These are phyloP conservation scores for Psilocybe sp. DNA, from an alignment of 768 basidiomycete species.

Conservation along the genomic window DNA sequence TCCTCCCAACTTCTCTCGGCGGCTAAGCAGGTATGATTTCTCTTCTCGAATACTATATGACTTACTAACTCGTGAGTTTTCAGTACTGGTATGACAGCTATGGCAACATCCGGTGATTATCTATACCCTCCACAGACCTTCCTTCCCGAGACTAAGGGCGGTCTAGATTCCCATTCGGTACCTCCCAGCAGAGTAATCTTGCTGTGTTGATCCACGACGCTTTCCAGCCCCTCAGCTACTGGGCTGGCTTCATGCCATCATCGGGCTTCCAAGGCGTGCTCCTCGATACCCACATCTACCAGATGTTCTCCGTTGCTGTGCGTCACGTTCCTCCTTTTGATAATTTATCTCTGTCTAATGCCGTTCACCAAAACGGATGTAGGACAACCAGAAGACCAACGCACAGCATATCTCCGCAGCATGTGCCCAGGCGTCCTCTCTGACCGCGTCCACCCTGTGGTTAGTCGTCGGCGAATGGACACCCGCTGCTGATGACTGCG, in stretches of 20 bases:
- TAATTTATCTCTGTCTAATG: not conserved
- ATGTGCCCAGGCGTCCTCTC: slow-evolving; percentile 43
- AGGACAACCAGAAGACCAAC: slow-evolving; percentile 46
- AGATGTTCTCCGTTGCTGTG: slow-evolving; percentile 64
- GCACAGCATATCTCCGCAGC: slow-evolving; percentile 59
- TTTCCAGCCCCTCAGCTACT: slow-evolving; percentile 71
- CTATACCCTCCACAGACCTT: not conserved
- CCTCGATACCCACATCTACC: slow-evolving; percentile 80
- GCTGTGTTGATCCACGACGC: slow-evolving; percentile 75
- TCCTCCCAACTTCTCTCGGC: slow-evolving; percentile 48
- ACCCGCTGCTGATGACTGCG: slow-evolving; percentile 73
- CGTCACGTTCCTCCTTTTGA: slow-evolving; percentile 16
- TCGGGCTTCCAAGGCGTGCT: slow-evolving; percentile 62
- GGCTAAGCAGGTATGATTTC: slow-evolving; percentile 35
- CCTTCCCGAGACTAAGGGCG: not conserved
- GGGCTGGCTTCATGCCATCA: slow-evolving; percentile 59
- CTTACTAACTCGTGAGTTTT: slow-evolving; percentile 10
- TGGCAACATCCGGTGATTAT: slow-evolving; percentile 61
- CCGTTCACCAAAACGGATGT: slow-evolving; percentile 3
- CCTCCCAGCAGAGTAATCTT: slow-evolving; percentile 53
- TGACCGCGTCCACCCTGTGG: slow-evolving; percentile 67
- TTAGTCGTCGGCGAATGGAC: slow-evolving; percentile 88
- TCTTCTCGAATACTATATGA: not conserved
- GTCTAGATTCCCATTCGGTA: slow-evolving; percentile 9
- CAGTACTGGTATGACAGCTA: slow-evolving; percentile 77